Evolutionary conservation across 306 rosid genomes (phyloP), one percentile per base, ranked within the genome.

Genomic region (Begonia peltatifolia): DNA sequence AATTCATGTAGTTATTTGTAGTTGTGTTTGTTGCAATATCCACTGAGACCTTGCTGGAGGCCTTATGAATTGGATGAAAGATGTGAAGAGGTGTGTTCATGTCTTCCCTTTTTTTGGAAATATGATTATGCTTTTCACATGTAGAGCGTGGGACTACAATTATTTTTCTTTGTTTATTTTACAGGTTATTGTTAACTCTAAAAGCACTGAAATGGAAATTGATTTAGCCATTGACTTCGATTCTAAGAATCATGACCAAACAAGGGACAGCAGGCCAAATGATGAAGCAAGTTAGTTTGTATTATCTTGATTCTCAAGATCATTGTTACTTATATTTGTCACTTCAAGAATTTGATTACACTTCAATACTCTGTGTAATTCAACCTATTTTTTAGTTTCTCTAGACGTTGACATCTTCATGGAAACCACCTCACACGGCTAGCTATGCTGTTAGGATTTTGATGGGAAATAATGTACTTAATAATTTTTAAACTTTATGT

Each of bases 21-120:
- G 95, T 35, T 90, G 9, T 85, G 84, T n/a, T n/a, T 83, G 14
- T 48, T 83, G 58, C 97, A 90, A 76, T 90, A 80, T 83, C 97
- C 97, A 10, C 56, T 83, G 69, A 74, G 95, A 63, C 84, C 95
- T 25, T 47, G 60, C 44, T 90, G 97, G 97, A 68, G 95, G n/a
- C n/a, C n/a, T n/a, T n/a, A 85, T 38, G 87, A 86, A 20, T 56
- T 90, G 47, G 94, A 80, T 12, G 81, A 79, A 22, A 78, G 66
- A 58, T 85, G 97, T 50, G 65, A 83, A 71, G 87, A 85, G 94
- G 97, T 76, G 68, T 52, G 13, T 46, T 23, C 6, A 53, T 38
- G 9, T 16, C 18, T 50, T 68, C 20, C 52, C 18, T 17, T 1
- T 64, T 52, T 55, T 14, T 18, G 41, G 46, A 46, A 59, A 50